phyloP scores from a whole-genome alignment of 805 yeast genomes.

The Blastobotrys americana region DNA sequence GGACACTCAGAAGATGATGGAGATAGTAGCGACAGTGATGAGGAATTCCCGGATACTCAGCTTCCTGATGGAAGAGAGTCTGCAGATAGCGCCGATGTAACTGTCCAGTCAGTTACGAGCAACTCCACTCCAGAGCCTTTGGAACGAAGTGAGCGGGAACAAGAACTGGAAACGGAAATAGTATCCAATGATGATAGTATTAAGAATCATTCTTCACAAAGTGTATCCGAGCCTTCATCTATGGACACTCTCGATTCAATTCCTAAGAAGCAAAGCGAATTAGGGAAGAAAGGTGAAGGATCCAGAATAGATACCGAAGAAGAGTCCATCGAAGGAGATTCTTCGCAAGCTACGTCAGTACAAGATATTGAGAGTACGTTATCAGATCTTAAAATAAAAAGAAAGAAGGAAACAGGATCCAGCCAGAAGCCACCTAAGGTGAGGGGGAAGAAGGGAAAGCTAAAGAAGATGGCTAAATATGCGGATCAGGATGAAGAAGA shows the following conservation, averaged over 20 bases:
- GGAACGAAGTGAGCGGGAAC: conserved; percentile 4
- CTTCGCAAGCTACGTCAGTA: conserved; percentile 14
- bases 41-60: conserved; percentile 26
- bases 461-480: conserved; percentile 80
- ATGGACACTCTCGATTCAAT: conserved; percentile 7
- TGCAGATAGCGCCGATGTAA: background rate
- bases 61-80: conserved; percentile 18
- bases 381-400: conserved; percentile 13
- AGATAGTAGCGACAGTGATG: conserved; percentile 25
- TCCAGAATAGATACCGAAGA: background rate
- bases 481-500: conserved; percentile 92
- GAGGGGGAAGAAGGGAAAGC: conserved; percentile 79
- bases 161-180: conserved; percentile 3
- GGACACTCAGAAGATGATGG: conserved; percentile 23
- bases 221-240: background rate
- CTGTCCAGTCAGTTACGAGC: no score
- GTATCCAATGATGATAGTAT: background rate
- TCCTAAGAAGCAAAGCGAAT: conserved; percentile 17
- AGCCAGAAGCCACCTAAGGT: conserved; percentile 35
- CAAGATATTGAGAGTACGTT: conserved; percentile 26
- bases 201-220: background rate
- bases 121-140: background rate
- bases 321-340: conserved; percentile 5
- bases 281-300: conserved; percentile 10
- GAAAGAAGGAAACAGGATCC: conserved; percentile 14